These are phyloP conservation scores for Hirsutella thompsonii DNA, from an alignment of 2,329 filamentous ascomycete species.

Conservation along the genomic window DNA sequence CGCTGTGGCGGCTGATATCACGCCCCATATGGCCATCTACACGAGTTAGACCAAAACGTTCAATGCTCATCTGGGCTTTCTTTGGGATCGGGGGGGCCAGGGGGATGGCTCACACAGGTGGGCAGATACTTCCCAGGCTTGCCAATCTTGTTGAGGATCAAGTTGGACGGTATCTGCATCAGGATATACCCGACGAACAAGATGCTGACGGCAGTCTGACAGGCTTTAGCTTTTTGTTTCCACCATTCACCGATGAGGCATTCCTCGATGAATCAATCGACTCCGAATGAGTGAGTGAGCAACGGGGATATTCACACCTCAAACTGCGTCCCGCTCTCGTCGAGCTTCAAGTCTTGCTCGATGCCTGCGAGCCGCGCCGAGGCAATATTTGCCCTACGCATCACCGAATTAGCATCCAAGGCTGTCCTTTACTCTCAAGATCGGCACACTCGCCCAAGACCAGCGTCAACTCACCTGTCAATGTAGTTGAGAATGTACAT, in stretches of 20 bases:
- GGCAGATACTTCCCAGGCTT: constrained; percentile 32
- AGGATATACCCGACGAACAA: constrained; percentile 37
- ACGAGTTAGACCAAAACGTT: too few species aligned
- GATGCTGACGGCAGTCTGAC: constrained; percentile 33
- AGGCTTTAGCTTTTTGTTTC: not conserved
- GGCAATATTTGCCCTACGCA: constrained; percentile 23
- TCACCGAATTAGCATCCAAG: too few species aligned
- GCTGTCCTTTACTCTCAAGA: not conserved
- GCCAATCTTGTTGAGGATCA: constrained; percentile 38
- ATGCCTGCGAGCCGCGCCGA: constrained; percentile 14
- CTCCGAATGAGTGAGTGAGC: too few species aligned
- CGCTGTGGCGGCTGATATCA: constrained; percentile 28
- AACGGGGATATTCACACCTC: constrained; percentile 3
- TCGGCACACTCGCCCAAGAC: too few species aligned
- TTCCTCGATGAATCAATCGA: too few species aligned
- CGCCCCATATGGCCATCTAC: constrained; percentile 2
- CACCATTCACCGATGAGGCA: too few species aligned
- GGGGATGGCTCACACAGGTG: constrained; percentile 19
- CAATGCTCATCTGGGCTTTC: too few species aligned
- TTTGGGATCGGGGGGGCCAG: constrained; percentile 7
- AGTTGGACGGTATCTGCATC: constrained; percentile 38
- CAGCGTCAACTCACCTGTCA: constrained; percentile 17
- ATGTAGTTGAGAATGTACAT: constrained; percentile 30
- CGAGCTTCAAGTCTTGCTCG: constrained; percentile 39
- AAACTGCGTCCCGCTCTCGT: constrained; percentile 9